These are phyloP conservation scores for Pestalotiopsis sp. DNA, from an alignment of 2,329 filamentous ascomycete genomes.

Conservation along the genomic window DNA sequence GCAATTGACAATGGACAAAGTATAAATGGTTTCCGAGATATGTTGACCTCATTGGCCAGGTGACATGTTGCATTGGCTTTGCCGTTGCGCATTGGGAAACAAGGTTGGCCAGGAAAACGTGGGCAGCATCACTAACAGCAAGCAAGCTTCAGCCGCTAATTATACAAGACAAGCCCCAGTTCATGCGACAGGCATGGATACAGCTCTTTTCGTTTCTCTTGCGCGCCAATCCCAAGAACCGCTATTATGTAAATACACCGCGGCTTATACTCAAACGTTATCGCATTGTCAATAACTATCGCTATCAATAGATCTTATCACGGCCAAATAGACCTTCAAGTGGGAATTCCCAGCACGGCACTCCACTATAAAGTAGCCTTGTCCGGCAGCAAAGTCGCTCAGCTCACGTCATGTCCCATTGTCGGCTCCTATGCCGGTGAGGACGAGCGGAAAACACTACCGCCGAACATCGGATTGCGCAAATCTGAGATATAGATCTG, in stretches of 20 bases:
- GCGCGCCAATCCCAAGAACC: neutral
- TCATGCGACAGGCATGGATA: neutral
- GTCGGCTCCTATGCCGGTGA: neutral
- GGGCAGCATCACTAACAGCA: neutral
- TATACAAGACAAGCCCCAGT: neutral
- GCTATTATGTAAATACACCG: constrained; percentile 1
- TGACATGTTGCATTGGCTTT: neutral
- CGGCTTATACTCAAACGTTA: neutral
- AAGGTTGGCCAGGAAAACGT: neutral
- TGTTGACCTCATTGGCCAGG: neutral
- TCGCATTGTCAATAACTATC: neutral
- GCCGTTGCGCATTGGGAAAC: neutral
- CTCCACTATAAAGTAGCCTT: neutral
- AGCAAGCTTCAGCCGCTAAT: neutral
- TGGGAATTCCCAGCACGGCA: neutral
- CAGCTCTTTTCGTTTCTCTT: neutral
- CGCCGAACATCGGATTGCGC: neutral
- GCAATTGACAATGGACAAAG: neutral
- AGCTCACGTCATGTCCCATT: neutral
- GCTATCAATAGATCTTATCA: neutral
- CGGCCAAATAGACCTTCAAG: neutral
- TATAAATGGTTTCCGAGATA: neutral
- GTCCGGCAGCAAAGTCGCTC: neutral
- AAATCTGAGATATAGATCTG: neutral
- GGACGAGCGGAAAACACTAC: neutral